Evolutionary conservation across 2,329 filamentous ascomycete genomes (phyloP).

Genomic region (Pleurostoma richardsiae): DNA sequence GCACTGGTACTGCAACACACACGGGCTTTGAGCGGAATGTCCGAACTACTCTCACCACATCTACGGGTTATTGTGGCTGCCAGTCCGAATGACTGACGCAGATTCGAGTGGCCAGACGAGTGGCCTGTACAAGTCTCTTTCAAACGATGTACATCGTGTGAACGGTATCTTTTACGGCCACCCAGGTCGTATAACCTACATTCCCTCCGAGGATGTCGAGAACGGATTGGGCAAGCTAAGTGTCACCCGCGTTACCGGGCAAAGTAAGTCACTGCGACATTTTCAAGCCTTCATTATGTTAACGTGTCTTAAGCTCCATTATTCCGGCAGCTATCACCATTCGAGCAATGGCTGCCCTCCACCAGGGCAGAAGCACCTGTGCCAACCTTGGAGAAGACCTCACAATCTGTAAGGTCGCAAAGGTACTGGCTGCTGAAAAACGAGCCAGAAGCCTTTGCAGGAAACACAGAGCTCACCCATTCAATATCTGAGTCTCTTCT

Average conservation of each 20-base stretch:
- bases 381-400: not conserved
- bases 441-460: constrained; percentile 44
- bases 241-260: constrained; percentile 21
- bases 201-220: constrained; percentile 19
- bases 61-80: not conserved
- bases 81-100: constrained; percentile 18
- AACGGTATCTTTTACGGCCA: constrained; percentile 48
- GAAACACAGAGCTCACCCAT: constrained; percentile 18
- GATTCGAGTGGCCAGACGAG: constrained; percentile 1
- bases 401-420: constrained; percentile 26
- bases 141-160: constrained; percentile 25
- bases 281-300: too few species aligned
- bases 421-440: constrained; percentile 44
- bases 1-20: too few species aligned
- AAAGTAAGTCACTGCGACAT: constrained; percentile 14
- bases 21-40: too few species aligned
- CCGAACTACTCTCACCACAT: too few species aligned
- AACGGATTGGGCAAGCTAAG: constrained; percentile 29
- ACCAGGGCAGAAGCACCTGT: constrained; percentile 3
- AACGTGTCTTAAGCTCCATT: not conserved
- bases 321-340: constrained; percentile 15
- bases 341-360: constrained; percentile 18
- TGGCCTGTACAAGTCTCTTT: not conserved
- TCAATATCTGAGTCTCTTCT: not conserved
- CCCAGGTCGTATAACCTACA: constrained; percentile 43